phyloP scores from a whole-genome alignment of 805 yeast species.

The Scheffersomyces lignosus region DNA sequence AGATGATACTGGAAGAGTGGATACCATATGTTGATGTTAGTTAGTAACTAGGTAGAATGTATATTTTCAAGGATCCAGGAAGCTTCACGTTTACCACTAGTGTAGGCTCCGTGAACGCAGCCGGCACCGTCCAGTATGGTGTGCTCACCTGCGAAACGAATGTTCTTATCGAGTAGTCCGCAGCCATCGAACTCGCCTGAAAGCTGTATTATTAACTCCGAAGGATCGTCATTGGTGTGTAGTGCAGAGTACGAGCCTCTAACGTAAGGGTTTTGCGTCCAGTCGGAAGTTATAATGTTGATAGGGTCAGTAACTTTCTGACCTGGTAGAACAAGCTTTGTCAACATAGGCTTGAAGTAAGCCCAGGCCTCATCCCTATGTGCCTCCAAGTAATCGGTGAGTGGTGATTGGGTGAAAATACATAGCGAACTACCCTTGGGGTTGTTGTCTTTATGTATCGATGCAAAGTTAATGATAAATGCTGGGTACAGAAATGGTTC shows the following conservation, averaged over 20 bases:
- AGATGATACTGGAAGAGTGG: background rate
- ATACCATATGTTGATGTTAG: too few relatives aligned
- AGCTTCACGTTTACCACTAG: slow-evolving; percentile 65
- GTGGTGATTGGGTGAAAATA: slow-evolving; percentile 69
- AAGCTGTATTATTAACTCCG: slow-evolving; percentile 60
- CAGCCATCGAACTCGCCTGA: slow-evolving; percentile 40
- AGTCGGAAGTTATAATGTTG: slow-evolving; percentile 52
- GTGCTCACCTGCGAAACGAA: slow-evolving; percentile 92
- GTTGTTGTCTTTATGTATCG: slow-evolving; percentile 26
- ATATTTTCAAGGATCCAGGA: slow-evolving; percentile 31
- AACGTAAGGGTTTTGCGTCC: slow-evolving; percentile 80
- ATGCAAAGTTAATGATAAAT: slow-evolving; percentile 58
- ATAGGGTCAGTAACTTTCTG: slow-evolving; percentile 21
- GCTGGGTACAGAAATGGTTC: slow-evolving; percentile 60
- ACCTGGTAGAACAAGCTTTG: slow-evolving; percentile 20
- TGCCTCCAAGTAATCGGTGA: slow-evolving; percentile 60
- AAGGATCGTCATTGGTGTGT: slow-evolving; percentile 66
- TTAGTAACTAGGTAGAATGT: too few relatives aligned
- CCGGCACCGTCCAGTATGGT: slow-evolving; percentile 86
- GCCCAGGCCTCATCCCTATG: slow-evolving; percentile 56
- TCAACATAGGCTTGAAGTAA: slow-evolving; percentile 55
- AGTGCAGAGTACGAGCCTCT: slow-evolving; percentile 83
- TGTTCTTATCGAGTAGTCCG: slow-evolving; percentile 48
- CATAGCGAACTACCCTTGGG: slow-evolving; percentile 52
- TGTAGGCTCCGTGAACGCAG: slow-evolving; percentile 89